These are phyloP conservation scores for Hericium coralloides DNA, from an alignment of 768 basidiomycete genomes.

Conservation along the genomic window DNA sequence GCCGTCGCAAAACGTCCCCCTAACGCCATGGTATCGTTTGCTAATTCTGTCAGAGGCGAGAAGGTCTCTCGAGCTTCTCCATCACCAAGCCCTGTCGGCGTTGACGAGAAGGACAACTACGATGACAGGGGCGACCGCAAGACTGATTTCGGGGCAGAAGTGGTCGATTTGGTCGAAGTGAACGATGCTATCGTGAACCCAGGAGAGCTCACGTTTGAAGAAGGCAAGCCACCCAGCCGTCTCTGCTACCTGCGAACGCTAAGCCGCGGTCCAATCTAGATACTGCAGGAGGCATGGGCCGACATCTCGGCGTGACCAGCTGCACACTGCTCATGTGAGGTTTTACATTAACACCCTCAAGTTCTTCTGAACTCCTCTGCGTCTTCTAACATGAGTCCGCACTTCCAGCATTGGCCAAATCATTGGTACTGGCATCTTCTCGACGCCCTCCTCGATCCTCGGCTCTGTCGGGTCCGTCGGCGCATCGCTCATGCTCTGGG, in stretches of 20 bases:
- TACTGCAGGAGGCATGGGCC: neutral
- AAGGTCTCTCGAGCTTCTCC: neutral
- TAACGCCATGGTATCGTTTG: no score
- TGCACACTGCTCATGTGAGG: neutral
- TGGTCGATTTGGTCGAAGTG: neutral
- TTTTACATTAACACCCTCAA: neutral
- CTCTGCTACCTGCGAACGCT: neutral
- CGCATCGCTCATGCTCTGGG: slow-evolving; percentile 56
- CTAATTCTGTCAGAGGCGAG: no score
- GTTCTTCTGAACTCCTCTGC: neutral
- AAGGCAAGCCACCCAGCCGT: neutral
- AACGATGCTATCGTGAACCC: neutral
- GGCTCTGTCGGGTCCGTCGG: slow-evolving; percentile 49
- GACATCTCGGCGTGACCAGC: slow-evolving; percentile 1
- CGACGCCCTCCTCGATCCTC: slow-evolving; percentile 51
- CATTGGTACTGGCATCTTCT: slow-evolving; percentile 58
- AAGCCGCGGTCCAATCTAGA: neutral
- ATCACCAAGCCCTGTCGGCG: neutral
- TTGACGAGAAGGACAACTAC: neutral
- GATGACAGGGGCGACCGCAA: no score
- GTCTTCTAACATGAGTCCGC: neutral
- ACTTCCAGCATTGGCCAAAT: slow-evolving; percentile 19
- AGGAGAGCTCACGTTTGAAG: neutral
- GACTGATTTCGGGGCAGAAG: neutral
- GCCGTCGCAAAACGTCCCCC: no score